A percentile compares a stretch with the other conserved stretches of the same genome.
These are phyloP conservation scores for Aspergillus hortae DNA, from an alignment of 2,329 filamentous ascomycete species.

Conservation along the genomic window DNA sequence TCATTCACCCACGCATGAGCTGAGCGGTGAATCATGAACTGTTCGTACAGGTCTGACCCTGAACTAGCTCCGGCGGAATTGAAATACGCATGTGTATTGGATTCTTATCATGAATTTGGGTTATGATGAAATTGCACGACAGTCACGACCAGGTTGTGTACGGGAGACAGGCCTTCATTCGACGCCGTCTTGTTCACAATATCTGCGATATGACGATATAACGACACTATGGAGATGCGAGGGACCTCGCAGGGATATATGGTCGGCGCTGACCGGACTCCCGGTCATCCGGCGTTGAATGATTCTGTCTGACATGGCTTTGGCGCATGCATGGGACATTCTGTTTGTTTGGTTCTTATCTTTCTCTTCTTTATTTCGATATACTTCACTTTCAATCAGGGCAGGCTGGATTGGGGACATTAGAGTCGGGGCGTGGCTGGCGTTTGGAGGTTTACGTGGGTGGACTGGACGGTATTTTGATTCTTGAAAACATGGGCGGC, in stretches of 20 bases:
- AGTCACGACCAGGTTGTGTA: constrained; percentile 23
- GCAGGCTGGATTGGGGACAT: constrained; percentile 7
- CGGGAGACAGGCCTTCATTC: constrained; percentile 1
- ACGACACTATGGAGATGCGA: constrained; percentile 1
- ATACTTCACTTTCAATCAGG: constrained; percentile 1
- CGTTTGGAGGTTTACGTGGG: constrained; percentile 10
- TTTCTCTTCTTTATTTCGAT: constrained; percentile 7
- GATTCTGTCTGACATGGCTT: constrained; percentile 1
- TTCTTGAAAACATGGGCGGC: not conserved
- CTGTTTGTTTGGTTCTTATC: not conserved
- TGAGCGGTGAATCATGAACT: constrained; percentile 31
- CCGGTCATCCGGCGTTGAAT: not conserved
- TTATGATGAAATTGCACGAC: constrained; percentile 28
- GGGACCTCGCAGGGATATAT: not conserved
- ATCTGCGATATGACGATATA: constrained; percentile 5
- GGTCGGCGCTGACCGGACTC: not conserved
- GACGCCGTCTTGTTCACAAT: not conserved
- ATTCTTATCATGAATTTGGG: constrained; percentile 13
- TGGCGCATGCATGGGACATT: constrained; percentile 3
- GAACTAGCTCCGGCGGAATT: too few relatives aligned
- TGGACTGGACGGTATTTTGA: constrained; percentile 4
- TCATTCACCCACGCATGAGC: constrained; percentile 26
- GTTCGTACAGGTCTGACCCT: not conserved
- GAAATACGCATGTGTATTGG: not conserved
- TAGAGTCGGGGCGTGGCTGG: constrained; percentile 17